phyloP scores from a whole-genome alignment of 805 yeast genomes.

The Pichia exigua region DNA sequence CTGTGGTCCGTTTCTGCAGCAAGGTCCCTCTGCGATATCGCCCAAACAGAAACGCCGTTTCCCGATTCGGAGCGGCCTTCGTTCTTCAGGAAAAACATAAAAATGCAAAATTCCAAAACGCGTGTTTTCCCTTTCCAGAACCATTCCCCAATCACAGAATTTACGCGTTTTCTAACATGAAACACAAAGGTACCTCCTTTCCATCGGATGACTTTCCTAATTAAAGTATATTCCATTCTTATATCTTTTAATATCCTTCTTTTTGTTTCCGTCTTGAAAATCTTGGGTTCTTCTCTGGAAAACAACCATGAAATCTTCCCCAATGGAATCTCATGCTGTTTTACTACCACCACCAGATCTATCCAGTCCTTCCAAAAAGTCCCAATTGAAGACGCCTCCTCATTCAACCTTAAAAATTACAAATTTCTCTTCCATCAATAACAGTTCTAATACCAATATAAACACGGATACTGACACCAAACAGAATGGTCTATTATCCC shows the following conservation, averaged over 20 bases:
- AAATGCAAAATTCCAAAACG: neutral
- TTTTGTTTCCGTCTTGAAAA: no score
- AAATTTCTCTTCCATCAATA: neutral
- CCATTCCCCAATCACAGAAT: no score
- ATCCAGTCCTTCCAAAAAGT: constrained; percentile 22
- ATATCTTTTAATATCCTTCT: neutral
- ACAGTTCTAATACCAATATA: neutral
- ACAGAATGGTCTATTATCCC: constrained; percentile 26
- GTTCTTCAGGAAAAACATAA: neutral
- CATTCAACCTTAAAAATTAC: constrained; percentile 20
- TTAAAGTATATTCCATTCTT: neutral
- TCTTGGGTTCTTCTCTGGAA: neutral
- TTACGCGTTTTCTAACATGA: neutral
- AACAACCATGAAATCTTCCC: neutral
- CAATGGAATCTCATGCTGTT: neutral
- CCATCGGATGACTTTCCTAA: neutral
- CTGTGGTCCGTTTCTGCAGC: no score
- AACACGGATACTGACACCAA: no score
- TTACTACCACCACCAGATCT: constrained; percentile 19
- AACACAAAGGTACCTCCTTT: neutral
- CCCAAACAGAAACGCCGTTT: no score
- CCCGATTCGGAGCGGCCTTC: no score
- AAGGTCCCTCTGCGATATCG: no score
- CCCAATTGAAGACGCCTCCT: constrained; percentile 26
- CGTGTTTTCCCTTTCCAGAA: neutral